Base-by-base conservation (phyloP, 176 grass and related monocot genomes). In the Saccharum officinarum region DNA sequence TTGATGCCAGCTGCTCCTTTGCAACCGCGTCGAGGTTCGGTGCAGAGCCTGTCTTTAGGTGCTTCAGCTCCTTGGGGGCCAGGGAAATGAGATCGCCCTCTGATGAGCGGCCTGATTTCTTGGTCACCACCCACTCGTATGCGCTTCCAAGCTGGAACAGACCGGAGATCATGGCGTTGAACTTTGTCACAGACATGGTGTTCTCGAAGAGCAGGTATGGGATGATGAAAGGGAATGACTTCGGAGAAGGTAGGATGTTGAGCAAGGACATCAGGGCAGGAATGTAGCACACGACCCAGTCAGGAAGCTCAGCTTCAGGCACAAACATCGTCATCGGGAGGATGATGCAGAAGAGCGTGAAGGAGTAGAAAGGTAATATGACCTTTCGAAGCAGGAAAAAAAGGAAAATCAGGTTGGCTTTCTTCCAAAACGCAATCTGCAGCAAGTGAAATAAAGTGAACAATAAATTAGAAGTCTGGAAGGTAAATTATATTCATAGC, bases 301-400 rank as follows among this genome's bases (percentile, higher is more conserved):
- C 90, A 15, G 97, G 97, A 11, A 99, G 97, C 79, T 96, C 90
- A 1, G 97, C 97, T 86, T 99, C 97, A 3, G 97, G 97, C 70
- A 99, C 97, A 79, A 99, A 99, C 97, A 99, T 99, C 7, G 97
- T 94, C 92, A 97, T 92, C 14, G 97, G 97, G 52, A 99, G 97
- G 86, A 99, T 99, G 86, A 99, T 88, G 86, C 97, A 99, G 82
- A 99, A 99, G 22, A 99, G 90, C 4, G 94, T 99, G 86, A 99
- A 99, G 31, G 97, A 99, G 82, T 99, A 99, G 86, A 99, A 99
- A 15, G 97, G 97, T 40, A 99, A 86, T 45, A 99, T 96, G 26
- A 99, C 84, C 80, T 99, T 99, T 3, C 97, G 93, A 4, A 99
- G 88, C 10, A 99, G 93, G 86, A 99, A 99, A 73, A 99, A 99